Base-by-base conservation (phyloP, 2,329 filamentous ascomycete species). In the Bertia moriformis region DNA sequence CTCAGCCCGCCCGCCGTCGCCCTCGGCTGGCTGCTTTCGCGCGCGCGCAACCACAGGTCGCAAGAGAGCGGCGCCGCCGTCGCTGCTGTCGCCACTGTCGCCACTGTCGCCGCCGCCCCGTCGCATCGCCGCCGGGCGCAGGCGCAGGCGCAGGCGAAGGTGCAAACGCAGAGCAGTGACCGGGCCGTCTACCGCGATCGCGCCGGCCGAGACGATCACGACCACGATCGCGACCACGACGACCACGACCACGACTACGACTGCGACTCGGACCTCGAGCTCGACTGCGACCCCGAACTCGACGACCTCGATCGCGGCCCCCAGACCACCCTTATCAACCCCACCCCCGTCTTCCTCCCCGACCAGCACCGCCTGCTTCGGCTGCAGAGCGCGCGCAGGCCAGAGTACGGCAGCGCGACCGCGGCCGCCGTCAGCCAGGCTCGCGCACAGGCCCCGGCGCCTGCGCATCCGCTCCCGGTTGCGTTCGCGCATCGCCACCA, bases 1-100 rank as follows among this genome's bases (percentile, higher is more conserved):
- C 47, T 55, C 20, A 46, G 57, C 33, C 48, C 49, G 33, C 51
- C 69, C 15, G 53, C 63, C 4, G 40, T 38, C 45, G 48, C 18
- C 44, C 19, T 43, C 37, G 40, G 14, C 32, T 10, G 30, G 3
- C 33, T 22, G 19, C 29, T 12, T 35, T 30, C 18, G 27, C n/a
- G n/a, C 38, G 24, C 27, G 5, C 44, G 44, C 2, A 24, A 48
- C 37, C 45, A 43, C 4, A n/a, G n/a, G n/a, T n/a, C n/a, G n/a
- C n/a, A n/a, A n/a, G n/a, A n/a, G n/a, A n/a, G n/a, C n/a, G n/a
- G n/a, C n/a, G n/a, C n/a, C n/a, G n/a, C n/a, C n/a, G n/a, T n/a
- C 24, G n/a, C n/a, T n/a, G n/a, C 24, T 29, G 12, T 29, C 24
- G 24, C 24, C 24, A n/a, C 24, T 29, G n/a, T n/a, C n/a, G n/a